phyloP scores from a whole-genome alignment of 208 protist genomes.

The Tetramitus jugosus region DNA sequence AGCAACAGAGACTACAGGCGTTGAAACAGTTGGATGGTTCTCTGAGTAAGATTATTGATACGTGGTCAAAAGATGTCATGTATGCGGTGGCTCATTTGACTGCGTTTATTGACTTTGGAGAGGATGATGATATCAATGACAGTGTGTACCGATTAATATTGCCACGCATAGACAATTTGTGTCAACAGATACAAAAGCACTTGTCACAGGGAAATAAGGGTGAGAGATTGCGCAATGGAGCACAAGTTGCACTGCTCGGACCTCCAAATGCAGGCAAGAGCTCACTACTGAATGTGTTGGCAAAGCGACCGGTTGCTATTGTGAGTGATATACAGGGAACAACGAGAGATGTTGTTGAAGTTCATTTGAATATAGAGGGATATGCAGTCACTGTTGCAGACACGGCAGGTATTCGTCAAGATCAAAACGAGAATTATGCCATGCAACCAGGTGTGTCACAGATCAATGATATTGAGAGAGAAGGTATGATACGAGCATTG shows the following conservation, averaged over 20 bases:
- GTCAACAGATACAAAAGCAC: too few relatives aligned
- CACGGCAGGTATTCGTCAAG: conserved; percentile 57
- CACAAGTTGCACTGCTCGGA: background rate
- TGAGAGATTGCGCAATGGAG: background rate
- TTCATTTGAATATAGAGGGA: conserved; percentile 48
- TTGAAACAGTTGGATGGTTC: conserved; percentile 46
- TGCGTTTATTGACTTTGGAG: conserved; percentile 65
- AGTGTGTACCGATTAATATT: conserved; percentile 6
- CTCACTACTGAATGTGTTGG: conserved; percentile 53
- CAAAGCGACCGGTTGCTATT: conserved; percentile 43
- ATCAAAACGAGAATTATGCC: conserved; percentile 19
- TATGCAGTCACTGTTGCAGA: conserved; percentile 48
- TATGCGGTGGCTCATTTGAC: conserved; percentile 49
- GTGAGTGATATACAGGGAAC: conserved; percentile 55
- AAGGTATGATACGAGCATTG: background rate
- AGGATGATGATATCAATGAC: conserved; percentile 52
- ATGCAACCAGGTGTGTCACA: conserved; percentile 24
- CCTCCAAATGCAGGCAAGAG: conserved; percentile 63
- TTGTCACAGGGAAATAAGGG: background rate
- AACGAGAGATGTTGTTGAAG: conserved; percentile 59
- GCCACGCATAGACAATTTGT: too few relatives aligned
- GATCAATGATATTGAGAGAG: background rate
- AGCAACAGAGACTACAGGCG: conserved; percentile 47
- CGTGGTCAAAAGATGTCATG: conserved; percentile 34
- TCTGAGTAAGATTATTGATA: conserved; percentile 31